These are phyloP conservation scores for Logfia minima DNA, from an alignment of 129 eudicot genomes.

Conservation along the genomic window DNA sequence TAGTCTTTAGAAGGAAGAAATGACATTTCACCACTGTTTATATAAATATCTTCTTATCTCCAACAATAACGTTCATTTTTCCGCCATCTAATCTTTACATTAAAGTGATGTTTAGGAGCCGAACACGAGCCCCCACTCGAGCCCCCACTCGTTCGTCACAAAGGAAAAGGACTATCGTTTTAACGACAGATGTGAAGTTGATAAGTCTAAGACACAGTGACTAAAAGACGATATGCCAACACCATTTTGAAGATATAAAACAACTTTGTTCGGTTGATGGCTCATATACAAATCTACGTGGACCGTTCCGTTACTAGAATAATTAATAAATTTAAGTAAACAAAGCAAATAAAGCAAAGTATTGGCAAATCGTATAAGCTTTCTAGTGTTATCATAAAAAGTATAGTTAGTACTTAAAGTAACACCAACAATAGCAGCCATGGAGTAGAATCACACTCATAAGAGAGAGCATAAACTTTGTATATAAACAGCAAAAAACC, in stretches of 20 bases:
- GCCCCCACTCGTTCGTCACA: slow-evolving; percentile 11
- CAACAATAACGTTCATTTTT: neutral
- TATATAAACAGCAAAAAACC: slow-evolving; percentile 25
- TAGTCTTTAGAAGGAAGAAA: neutral
- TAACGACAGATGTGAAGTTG: slow-evolving; percentile 9
- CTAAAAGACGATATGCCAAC: slow-evolving; percentile 14
- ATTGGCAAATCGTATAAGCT: slow-evolving; percentile 30
- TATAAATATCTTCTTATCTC: neutral
- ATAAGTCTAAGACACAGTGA: slow-evolving; percentile 10
- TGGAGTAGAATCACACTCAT: slow-evolving; percentile 14
- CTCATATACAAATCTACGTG: slow-evolving; percentile 18
- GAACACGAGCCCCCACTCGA: neutral
- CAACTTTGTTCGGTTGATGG: slow-evolving; percentile 31
- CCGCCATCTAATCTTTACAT: slow-evolving; percentile 1
- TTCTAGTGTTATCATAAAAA: slow-evolving; percentile 30
- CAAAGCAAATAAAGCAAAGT: slow-evolving; percentile 11
- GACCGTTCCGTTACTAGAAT: slow-evolving; percentile 27
- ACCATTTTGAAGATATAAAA: slow-evolving; percentile 24
- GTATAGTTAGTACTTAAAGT: slow-evolving; percentile 24
- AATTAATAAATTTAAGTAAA: neutral
- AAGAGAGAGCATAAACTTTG: slow-evolving; percentile 5
- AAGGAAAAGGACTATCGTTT: slow-evolving; percentile 17
- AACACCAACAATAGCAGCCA: slow-evolving; percentile 28
- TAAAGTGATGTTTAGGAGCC: slow-evolving; percentile 19
- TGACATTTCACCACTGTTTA: neutral